Evolutionary conservation across 345 rosid genomes (phyloP).

Genomic region (Iberis pinnata): DNA sequence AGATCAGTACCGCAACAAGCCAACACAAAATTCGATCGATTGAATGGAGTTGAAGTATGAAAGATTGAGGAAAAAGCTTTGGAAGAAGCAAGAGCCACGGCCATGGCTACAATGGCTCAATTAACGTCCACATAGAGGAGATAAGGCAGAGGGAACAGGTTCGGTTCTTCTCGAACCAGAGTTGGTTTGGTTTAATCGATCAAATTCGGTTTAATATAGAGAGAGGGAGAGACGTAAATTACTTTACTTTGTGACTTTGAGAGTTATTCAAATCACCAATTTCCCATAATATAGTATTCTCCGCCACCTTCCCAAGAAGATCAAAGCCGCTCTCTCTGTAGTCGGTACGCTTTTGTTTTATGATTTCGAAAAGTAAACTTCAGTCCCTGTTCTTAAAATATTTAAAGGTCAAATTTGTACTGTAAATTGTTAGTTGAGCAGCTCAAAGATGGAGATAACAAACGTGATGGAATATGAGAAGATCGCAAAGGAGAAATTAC

Average conservation of each 20-base stretch:
- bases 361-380: background rate
- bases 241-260: conserved; percentile 7
- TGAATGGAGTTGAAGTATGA: background rate
- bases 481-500: conserved; percentile 79
- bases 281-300: conserved; percentile 1
- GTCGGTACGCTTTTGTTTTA: background rate
- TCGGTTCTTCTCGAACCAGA: background rate
- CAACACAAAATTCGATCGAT: conserved; percentile 6
- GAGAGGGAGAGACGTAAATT: conserved; percentile 10
- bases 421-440: background rate
- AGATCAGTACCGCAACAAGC: conserved; percentile 28
- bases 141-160: conserved; percentile 8
- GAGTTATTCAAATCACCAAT: too few species aligned
- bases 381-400: too few species aligned
- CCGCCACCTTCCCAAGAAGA: conserved; percentile 23
- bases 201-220: too few species aligned
- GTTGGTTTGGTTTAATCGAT: too few species aligned
- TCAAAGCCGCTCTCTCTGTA: conserved; percentile 14
- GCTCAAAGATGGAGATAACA: conserved; percentile 46
- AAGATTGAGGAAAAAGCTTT: conserved; percentile 11
- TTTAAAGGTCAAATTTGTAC: too few species aligned
- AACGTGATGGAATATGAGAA: conserved; percentile 81
- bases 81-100: conserved; percentile 15
- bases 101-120: conserved; percentile 15
- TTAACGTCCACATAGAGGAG: conserved; percentile 14